Base-by-base conservation (phyloP, 1,139 yeast species). In the Lodderomyces jiufengensis region DNA sequence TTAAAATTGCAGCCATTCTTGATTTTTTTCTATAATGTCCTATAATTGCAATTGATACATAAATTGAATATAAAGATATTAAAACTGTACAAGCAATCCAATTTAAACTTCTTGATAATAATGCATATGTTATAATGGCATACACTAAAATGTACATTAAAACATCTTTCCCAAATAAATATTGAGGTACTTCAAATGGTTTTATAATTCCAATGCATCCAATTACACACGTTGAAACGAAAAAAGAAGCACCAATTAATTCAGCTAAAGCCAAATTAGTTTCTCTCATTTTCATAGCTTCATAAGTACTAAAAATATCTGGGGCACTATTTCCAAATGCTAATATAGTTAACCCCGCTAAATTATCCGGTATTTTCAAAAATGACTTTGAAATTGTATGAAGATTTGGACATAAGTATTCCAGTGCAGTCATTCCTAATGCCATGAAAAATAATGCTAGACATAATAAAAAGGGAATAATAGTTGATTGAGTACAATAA, bases 281-380 rank as follows among this genome's bases (percentile, higher is more conserved):
- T 4, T 84, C 76, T 12, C 77, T 81, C 3, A 77, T 60, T 27
- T 70, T 68, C 76, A 88, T 76, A 5, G 96, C 95, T 29, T 81
- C 80, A 54, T 78, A 86, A 0, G 96, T 87, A 34, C 94, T 76
- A 32, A 88, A 73, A 3, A 92, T 79, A 57, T 92, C 98, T 0
- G 97, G 96, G 0, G 95, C 73, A 8, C 96, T 92, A 57, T 92
- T 92, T 0, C 97, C 97, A 44, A 90, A 68, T 0, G 98, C 95
- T 39, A 92, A 65, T 31, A 90, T 65, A 0, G 97, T 90, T 48
- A 90, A 73, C 0, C 97, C 97, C 3, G 95, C 84, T 26, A 90
- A 63, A 39, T 85, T 78, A 44, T 87, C 94, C 9, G 92, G 78
- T 33, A 90, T 59, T 9, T 78, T 73, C 13, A 87, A 60, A 27